Evolutionary conservation across 1,284 basidiomycete species (phyloP).

Genomic region (Rhodofomes roseus): DNA sequence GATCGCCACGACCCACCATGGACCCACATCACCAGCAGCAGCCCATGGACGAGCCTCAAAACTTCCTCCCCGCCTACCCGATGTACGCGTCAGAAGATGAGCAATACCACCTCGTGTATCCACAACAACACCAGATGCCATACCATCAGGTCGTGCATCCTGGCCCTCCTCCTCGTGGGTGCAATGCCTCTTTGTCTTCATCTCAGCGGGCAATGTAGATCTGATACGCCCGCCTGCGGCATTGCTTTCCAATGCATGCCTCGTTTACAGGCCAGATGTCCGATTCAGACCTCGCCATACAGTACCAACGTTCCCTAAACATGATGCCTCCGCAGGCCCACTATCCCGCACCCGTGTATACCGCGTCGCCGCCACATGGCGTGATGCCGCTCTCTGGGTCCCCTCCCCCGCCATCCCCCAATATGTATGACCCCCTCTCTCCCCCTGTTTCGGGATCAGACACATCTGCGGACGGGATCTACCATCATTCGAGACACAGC

Average conservation of each 20-base stretch:
- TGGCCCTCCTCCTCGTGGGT: slow-evolving; percentile 53
- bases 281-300: slow-evolving; percentile 43
- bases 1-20: slow-evolving; percentile 35
- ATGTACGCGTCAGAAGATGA: slow-evolving; percentile 40
- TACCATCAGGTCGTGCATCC: slow-evolving; percentile 41
- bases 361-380: slow-evolving; percentile 47
- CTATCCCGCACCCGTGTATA: slow-evolving; percentile 41
- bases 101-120: slow-evolving; percentile 39
- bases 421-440: slow-evolving; percentile 76
- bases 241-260: slow-evolving; percentile 20
- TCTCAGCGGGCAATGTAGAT: slow-evolving; percentile 34
- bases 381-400: slow-evolving; percentile 47
- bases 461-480: slow-evolving; percentile 74
- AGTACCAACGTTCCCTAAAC: slow-evolving; percentile 27
- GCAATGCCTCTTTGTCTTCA: slow-evolving; percentile 31
- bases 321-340: slow-evolving; percentile 28
- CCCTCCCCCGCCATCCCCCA: slow-evolving; percentile 71
- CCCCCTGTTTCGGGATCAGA: slow-evolving; percentile 83
- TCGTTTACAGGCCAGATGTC: slow-evolving; percentile 45
- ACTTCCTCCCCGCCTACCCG: slow-evolving; percentile 33
- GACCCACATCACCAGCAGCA: slow-evolving; percentile 41
- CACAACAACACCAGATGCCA: slow-evolving; percentile 34
- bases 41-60: slow-evolving; percentile 36
- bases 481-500: slow-evolving; percentile 70
- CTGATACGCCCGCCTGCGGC: slow-evolving; percentile 35